Evolutionary conservation across 805 yeast genomes (phyloP), one percentile per base, ranked within the genome.

Genomic region (Yueomyces sinensis): DNA sequence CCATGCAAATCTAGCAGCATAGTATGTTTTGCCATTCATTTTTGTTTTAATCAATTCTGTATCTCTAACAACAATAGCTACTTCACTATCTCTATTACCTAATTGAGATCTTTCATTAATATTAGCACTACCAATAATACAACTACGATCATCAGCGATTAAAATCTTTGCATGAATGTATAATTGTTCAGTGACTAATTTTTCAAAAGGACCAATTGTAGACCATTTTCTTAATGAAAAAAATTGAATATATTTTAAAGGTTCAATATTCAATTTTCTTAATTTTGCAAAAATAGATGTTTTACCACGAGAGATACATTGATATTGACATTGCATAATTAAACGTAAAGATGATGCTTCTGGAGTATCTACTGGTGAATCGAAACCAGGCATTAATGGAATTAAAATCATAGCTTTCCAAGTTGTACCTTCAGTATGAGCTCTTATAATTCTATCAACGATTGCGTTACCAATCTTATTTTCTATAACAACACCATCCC

Each of bases 381-480:
- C 91, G 55, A 93, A 91, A 0, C 98, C 99, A 1, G 99, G 99
- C 91, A 91, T 84, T 44, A 91, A 65, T 3, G 99, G 99, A 41
- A 91, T 84, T 9, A 91, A 68, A 40, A 91, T 79, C 18, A 84
- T 72, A 1, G 97, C 97, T 41, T 76, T 77, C 99, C 99, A 91
- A 9, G 63, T 56, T 35, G 74, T 79, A 4, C 74, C 73, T 39
- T 77, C 81, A 39, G 72, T 70, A 50, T 82, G 81, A 0, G 98
- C 98, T 32, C 86, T 68, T 24, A 87, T 80, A 36, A 89, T 87
- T 48, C 99, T 68, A 55, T 91, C 97, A n/a, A 91, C 97, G 31
- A 91, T 65, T 0, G 99, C 99, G 65, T 89, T 95, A 29, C 62
- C 98, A 43, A 91, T 81, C 52, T 83, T 68, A 56, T 91, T 91